Evolutionary conservation across 768 basidiomycete genomes (phyloP).

Genomic region (Plicaturopsis crispa): DNA sequence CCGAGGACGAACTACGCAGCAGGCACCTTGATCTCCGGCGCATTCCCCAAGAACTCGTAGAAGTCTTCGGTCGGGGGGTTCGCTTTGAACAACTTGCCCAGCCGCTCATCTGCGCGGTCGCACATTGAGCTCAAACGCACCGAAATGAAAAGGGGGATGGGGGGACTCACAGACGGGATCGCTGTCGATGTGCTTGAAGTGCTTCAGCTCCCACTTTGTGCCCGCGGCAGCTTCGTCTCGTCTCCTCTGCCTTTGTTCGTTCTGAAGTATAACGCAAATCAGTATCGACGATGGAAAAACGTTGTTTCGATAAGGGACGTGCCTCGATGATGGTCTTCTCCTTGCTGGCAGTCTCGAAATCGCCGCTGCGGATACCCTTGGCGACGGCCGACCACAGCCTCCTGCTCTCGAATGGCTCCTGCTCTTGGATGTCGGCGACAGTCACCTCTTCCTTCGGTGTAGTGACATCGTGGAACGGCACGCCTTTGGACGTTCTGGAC

Average conservation of each 20-base stretch:
- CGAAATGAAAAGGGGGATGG: neutral
- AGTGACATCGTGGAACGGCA: constrained; percentile 71
- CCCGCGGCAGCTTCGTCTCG: constrained; percentile 75
- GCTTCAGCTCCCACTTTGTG: constrained; percentile 66
- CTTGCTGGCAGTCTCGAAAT: constrained; percentile 83
- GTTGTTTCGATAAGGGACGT: too few relatives aligned
- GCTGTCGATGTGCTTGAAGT: constrained; percentile 63
- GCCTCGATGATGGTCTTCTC: constrained; percentile 94
- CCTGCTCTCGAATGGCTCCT: constrained; percentile 84
- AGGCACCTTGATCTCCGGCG: too few relatives aligned
- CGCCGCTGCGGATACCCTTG: constrained; percentile 84
- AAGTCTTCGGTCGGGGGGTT: constrained; percentile 67
- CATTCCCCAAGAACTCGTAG: constrained; percentile 63
- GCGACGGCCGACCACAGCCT: constrained; percentile 81
- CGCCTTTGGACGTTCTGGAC: constrained; percentile 22
- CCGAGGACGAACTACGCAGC: too few relatives aligned
- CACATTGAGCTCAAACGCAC: neutral
- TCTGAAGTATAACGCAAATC: constrained; percentile 36
- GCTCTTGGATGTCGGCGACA: constrained; percentile 49
- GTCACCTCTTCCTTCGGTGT: constrained; percentile 69
- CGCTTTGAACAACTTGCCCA: constrained; percentile 56
- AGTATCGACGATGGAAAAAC: too few relatives aligned
- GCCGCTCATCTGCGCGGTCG: constrained; percentile 46
- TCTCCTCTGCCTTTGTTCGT: constrained; percentile 84
- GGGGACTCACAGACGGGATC: constrained; percentile 62